Conservation (phyloP, 2,329 filamentous ascomycete species). For the Penicillium sp. region DNA sequence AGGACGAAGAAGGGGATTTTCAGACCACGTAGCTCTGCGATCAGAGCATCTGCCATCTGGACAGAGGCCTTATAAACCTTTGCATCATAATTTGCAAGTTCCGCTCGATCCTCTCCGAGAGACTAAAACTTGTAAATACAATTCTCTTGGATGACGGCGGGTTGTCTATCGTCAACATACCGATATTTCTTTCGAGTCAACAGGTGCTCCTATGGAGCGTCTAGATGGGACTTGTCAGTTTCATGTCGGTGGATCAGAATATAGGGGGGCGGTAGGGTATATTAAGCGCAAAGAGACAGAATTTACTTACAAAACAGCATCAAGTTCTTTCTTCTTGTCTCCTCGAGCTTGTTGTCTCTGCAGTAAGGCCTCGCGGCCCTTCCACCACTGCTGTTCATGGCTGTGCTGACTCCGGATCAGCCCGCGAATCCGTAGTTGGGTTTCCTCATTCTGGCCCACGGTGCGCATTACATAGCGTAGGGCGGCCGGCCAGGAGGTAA, state of each 20-base stretch:
- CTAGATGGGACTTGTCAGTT: conserved; percentile 25
- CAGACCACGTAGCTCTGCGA: conserved; percentile 53
- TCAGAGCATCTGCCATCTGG: conserved; percentile 60
- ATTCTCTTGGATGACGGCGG: background rate
- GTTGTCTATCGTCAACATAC: conserved; percentile 22
- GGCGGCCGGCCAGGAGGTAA: conserved; percentile 53
- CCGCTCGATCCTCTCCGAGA: conserved; percentile 50
- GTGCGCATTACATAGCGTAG: conserved; percentile 52
- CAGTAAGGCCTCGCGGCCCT: conserved; percentile 51
- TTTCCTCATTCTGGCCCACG: conserved; percentile 46
- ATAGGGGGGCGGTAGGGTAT: background rate
- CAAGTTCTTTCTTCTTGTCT: conserved; percentile 54
- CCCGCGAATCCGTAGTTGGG: conserved; percentile 49
- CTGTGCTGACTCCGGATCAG: conserved; percentile 63
- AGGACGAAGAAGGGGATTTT: conserved; percentile 62
- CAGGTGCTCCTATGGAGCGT: conserved; percentile 47
- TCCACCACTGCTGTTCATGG: conserved; percentile 62
- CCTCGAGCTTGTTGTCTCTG: conserved; percentile 51
- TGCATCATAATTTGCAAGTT: conserved; percentile 57
- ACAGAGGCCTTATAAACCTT: conserved; percentile 61
- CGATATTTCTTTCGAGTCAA: conserved; percentile 32
- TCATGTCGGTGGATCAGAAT: background rate
- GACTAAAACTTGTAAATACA: conserved; percentile 30
- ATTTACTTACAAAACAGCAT: conserved; percentile 53
- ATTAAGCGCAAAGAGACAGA: background rate